Evolutionary conservation across 129 eudicot species (phyloP), one percentile per base, ranked within the genome.

Genomic region (Scalesia atractyloides): DNA sequence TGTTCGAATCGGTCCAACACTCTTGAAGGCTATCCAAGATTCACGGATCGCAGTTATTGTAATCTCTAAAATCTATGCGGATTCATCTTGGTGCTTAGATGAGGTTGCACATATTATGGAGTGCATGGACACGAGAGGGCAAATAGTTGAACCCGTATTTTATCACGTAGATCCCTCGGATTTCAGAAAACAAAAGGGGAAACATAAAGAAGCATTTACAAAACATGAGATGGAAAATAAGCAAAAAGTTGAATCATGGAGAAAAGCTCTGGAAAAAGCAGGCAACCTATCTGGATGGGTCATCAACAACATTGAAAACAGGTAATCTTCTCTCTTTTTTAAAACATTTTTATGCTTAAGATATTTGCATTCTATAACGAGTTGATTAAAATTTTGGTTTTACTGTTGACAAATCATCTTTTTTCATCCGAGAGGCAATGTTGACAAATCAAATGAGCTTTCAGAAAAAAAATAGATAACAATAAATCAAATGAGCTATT

Each of bases 51-150:
- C 8, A 4, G 39, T 24, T 4, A 5, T 58, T 58, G 39, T 58
- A n/a, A 11, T 58, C 17, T 58, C 64, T 58, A 12, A 58, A 58
- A 58, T 22, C 39, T 58, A 58, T 58, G 64, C 37, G 26, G 17
- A 56, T 3, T 56, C 63, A 9, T 22, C 37, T 58, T 58, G 64
- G 64, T 58, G 64, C 10, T 22, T 58, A 16, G 64, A 58, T 24
- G 64, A 58, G 64, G 39, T 58, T 58, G 39, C 17, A 5, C 5
- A 12, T 58, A 58, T 58, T 58, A 58, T 58, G 26, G 26, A 58
- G 3, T 58, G 64, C 64, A 24, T 22, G 64, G 64, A 58, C 16
- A 22, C 12, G 0, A 58, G 2, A 11, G 37, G n/a, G 17, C 64
- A 58, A 58, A 22, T 22, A 9, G 64, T 24, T 0, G 5, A 10